Percentiles rank a stretch among this genome's conserved stretches.
Conservation (phyloP, 148 eudicot genomes). For the Spergularia bocconei region DNA sequence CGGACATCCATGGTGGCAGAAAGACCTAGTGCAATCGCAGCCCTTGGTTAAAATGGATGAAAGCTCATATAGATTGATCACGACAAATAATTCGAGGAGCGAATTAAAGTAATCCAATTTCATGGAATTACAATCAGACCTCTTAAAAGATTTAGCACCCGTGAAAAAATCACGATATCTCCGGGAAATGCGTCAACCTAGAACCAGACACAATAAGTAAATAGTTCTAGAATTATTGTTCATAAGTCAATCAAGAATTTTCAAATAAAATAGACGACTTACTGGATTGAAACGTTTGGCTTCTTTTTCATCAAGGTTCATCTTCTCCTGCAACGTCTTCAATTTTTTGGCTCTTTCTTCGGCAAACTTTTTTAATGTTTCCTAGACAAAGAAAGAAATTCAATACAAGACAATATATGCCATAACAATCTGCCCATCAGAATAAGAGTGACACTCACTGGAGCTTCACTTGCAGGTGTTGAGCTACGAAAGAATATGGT, state of each 20-base stretch:
- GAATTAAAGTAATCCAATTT: neutral
- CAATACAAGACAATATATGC: constrained; percentile 11
- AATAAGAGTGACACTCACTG: constrained; percentile 42
- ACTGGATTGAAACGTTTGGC: constrained; percentile 92
- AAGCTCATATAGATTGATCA: neutral
- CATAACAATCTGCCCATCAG: neutral
- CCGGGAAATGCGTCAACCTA: constrained; percentile 99
- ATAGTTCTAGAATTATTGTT: neutral
- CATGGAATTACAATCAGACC: constrained; percentile 41
- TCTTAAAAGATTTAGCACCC: constrained; percentile 95
- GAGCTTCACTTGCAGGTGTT: constrained; percentile 76
- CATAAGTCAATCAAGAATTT: neutral
- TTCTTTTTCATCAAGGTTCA: constrained; percentile 78
- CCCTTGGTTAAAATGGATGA: neutral
- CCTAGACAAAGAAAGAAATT: constrained; percentile 38
- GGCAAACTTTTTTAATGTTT: constrained; percentile 58
- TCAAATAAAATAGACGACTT: constrained; percentile 30
- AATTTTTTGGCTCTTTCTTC: constrained; percentile 68
- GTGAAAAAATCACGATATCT: constrained; percentile 85
- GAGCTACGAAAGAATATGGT: constrained; percentile 82
- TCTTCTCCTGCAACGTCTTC: constrained; percentile 74
- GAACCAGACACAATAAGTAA: constrained; percentile 21
- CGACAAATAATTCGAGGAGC: neutral
- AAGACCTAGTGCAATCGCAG: constrained; percentile 59
- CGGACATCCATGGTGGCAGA: constrained; percentile 84